These are phyloP conservation scores for Coemansia asiatica DNA, from an alignment of 192 early-diverging fungal genomes.

Conservation along the genomic window DNA sequence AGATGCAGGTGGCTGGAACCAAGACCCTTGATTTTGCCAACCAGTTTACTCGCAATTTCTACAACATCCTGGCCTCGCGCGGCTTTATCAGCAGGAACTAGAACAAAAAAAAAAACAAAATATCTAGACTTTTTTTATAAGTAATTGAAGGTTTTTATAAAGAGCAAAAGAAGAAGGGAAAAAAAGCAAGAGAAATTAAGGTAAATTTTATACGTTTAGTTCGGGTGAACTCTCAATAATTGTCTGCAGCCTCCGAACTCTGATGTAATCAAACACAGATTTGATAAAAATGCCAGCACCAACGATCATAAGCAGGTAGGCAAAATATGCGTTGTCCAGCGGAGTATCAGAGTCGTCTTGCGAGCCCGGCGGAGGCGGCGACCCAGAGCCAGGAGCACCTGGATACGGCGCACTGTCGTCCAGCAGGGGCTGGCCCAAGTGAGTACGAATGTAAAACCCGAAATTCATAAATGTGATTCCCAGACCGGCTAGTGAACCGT, in stretches of 20 bases:
- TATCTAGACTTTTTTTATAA: background rate
- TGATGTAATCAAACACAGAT: constrained; percentile 69
- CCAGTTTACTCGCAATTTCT: constrained; percentile 49
- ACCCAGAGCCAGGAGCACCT: background rate
- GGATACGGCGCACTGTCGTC: constrained; percentile 13
- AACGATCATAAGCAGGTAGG: constrained; percentile 73
- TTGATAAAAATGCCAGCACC: constrained; percentile 75
- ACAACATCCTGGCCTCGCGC: constrained; percentile 46
- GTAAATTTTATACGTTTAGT: constrained; percentile 42
- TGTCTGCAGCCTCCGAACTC: constrained; percentile 68
- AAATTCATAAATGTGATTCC: constrained; percentile 79
- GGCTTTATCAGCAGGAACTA: constrained; percentile 24
- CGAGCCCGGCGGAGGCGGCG: constrained; percentile 15
- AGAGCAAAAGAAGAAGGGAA: background rate
- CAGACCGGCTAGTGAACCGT: constrained; percentile 76
- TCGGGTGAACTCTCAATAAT: constrained; percentile 64
- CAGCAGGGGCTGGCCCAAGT: constrained; percentile 40
- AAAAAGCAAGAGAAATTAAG: background rate
- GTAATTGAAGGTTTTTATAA: background rate
- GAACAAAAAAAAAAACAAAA: constrained; percentile 1
- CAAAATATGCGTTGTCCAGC: constrained; percentile 64
- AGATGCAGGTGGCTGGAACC: constrained; percentile 52
- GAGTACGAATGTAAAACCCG: constrained; percentile 69
- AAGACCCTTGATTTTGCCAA: constrained; percentile 18
- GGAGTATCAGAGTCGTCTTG: constrained; percentile 39